Percentiles rank a stretch among this genome's conserved stretches.
phyloP scores from a whole-genome alignment of 2,329 filamentous ascomycete species.

The Diaporthe citriasiana region DNA sequence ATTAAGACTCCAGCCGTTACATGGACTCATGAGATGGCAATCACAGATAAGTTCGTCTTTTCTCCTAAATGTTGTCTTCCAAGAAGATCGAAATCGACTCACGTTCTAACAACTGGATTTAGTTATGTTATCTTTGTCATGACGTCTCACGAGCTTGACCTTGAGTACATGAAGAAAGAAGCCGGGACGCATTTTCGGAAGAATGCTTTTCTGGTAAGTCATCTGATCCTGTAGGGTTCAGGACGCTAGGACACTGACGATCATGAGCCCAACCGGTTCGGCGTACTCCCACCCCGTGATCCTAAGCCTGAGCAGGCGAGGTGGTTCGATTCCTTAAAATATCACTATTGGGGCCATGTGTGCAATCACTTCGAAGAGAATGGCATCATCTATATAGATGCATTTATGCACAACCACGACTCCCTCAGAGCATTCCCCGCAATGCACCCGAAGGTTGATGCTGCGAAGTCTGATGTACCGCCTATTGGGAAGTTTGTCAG shows the following conservation, averaged over 20 bases:
- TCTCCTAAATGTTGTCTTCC: too few species aligned
- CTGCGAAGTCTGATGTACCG: constrained; percentile 1
- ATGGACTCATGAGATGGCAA: constrained; percentile 12
- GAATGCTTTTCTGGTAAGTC: not conserved
- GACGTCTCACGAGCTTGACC: not conserved
- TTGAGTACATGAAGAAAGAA: constrained; percentile 7
- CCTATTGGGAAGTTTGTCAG: constrained; percentile 7
- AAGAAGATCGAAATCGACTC: not conserved
- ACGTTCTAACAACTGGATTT: not conserved
- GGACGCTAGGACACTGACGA: not conserved
- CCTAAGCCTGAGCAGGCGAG: constrained; percentile 17
- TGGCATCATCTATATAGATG: constrained; percentile 2
- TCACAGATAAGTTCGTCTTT: not conserved
- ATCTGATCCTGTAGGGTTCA: too few species aligned
- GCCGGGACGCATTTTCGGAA: constrained; percentile 7
- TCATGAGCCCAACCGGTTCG: not conserved
- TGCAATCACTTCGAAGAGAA: constrained; percentile 10
- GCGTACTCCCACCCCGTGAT: not conserved
- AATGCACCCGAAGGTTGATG: not conserved
- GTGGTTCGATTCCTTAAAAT: constrained; percentile 4
- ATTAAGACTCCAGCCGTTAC: constrained; percentile 6
- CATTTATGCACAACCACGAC: constrained; percentile 2
- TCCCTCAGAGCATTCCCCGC: not conserved
- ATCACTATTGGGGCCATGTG: not conserved
- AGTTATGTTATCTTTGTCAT: constrained; percentile 8